Evolutionary conservation across 2,329 filamentous ascomycete genomes (phyloP).

Genomic region (Fusarium dimerum): DNA sequence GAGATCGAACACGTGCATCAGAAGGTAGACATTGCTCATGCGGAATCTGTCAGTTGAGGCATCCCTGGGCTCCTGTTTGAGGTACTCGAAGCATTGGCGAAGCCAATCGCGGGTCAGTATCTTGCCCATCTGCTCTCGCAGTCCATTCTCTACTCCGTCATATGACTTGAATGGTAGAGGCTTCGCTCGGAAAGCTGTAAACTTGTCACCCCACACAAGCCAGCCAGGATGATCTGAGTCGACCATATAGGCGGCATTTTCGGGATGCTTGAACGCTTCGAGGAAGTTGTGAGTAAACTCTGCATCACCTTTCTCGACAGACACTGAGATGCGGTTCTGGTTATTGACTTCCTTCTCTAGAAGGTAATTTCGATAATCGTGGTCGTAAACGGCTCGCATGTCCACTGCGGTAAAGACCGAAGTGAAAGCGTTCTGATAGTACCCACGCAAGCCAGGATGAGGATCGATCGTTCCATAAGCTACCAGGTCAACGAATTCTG

Average conservation of each 20-base stretch:
- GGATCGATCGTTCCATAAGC: constrained; percentile 83
- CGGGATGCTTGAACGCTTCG: constrained; percentile 70
- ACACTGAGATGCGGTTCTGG: constrained; percentile 72
- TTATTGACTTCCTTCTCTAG: constrained; percentile 72
- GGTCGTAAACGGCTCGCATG: constrained; percentile 79
- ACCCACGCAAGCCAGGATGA: constrained; percentile 79
- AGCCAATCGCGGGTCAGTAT: constrained; percentile 85
- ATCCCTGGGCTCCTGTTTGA: constrained; percentile 95
- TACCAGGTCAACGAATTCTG: constrained; percentile 80
- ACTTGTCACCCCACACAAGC: constrained; percentile 91
- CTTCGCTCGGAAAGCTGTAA: constrained; percentile 76
- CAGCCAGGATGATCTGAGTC: constrained; percentile 93
- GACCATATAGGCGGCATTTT: constrained; percentile 76
- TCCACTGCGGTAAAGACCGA: constrained; percentile 82
- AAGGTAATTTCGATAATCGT: constrained; percentile 86
- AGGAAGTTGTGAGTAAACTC: constrained; percentile 80
- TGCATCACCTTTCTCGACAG: constrained; percentile 72
- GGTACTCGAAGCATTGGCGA: constrained; percentile 81
- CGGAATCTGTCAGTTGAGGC: constrained; percentile 80
- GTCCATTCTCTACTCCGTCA: constrained; percentile 74
- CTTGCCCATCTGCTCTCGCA: constrained; percentile 77
- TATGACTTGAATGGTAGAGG: constrained; percentile 69
- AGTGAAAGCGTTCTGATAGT: constrained; percentile 79
- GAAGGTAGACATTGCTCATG: constrained; percentile 81
- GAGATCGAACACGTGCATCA: constrained; percentile 88